phyloP scores from a whole-genome alignment of 345 rosid genomes.

The Noccaea bulbosa region DNA sequence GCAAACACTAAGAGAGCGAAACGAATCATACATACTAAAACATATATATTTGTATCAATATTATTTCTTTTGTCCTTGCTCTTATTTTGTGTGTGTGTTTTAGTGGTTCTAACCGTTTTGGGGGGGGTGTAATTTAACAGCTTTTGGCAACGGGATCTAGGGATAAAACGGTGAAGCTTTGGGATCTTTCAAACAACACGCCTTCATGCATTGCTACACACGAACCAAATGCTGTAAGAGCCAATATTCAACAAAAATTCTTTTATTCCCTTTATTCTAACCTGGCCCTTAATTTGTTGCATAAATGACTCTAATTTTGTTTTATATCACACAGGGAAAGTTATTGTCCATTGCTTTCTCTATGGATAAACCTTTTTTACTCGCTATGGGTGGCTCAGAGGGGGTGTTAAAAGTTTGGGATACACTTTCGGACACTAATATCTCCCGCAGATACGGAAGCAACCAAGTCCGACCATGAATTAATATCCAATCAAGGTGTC shows the following conservation, averaged over 20 bases:
- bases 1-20: too few species aligned
- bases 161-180: constrained; percentile 65
- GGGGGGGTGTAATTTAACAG: constrained; percentile 32
- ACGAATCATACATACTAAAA: too few species aligned
- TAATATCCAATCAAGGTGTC: neutral
- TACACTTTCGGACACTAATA: constrained; percentile 51
- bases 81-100: neutral
- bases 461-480: neutral
- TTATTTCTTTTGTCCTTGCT: neutral
- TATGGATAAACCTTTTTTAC: constrained; percentile 68
- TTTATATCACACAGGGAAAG: constrained; percentile 54
- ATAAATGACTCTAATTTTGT: neutral
- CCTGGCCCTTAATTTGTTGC: neutral
- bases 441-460: constrained; percentile 48
- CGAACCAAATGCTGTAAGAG: constrained; percentile 67
- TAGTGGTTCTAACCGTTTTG: constrained; percentile 8
- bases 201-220: constrained; percentile 68
- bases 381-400: constrained; percentile 84
- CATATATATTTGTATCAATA: too few species aligned
- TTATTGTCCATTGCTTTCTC: constrained; percentile 71
- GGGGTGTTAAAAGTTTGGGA: constrained; percentile 65
- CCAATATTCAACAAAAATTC: neutral
- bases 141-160: constrained; percentile 58
- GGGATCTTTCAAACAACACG: constrained; percentile 80
- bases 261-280: neutral